Evolutionary conservation across 2,329 filamentous ascomycete species (phyloP), one percentile per base, ranked within the genome.

Genomic region (Aspergillus ruber): DNA sequence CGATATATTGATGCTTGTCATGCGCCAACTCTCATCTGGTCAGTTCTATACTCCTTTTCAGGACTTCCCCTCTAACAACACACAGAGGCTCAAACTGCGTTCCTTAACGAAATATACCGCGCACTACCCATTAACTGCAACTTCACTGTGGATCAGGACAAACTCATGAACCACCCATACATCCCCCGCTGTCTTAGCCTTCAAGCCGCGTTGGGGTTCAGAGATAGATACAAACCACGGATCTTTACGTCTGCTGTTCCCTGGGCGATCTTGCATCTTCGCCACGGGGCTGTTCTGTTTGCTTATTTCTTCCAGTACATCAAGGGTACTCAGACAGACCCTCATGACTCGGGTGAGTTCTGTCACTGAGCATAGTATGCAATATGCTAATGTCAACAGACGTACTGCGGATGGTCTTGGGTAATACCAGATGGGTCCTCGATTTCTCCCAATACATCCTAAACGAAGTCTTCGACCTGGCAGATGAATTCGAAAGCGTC

Each of bases 111-210:
- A 54, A 73, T 90, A 10, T 82, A 88, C 45, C 77, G 80, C 36
- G 81, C 86, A 48, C 72, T 90, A 44, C 85, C 84, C 52, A 76
- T 88, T 25, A 82, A 84, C 43, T 81, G 90, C 42, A 91, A 97
- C 68, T 94, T 90, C 61, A 86, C 88, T 0, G 80, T 87, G 43
- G 88, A 95, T 50, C 81, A 86, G 56, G 84, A 91, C 62, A 77
- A 83, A 49, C 73, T 95, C 29, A 79, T 93, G 53, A 77, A 84
- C 50, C 90, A 93, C 58, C 74, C 77, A 3, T 76, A 83, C 32
- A 78, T 96, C 41, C 85, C 89, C 50, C 78, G 87, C 47, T 88
- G 83, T 48, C 74, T 96, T 10, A 87, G 88, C 59, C 81, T 93
- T 23, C 83, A 94, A 61, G 84, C 87, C 48, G 83, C 88, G 45